Conservation (phyloP, 805 yeast genomes). For the Kodamaea nitidulidarum region DNA sequence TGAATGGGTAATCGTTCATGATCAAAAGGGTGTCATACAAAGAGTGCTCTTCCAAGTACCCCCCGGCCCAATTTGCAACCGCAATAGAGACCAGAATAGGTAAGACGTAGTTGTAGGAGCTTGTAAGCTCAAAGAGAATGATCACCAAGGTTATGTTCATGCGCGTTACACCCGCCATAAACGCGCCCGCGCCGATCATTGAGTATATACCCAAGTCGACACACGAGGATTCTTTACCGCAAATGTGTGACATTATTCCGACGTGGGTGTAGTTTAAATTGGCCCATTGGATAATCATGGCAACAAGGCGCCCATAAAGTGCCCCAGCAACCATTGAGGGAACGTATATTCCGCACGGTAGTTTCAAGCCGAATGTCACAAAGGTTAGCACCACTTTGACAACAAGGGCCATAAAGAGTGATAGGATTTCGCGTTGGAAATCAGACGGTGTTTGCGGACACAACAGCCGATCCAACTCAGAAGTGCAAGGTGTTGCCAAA, state of each 20-base stretch:
- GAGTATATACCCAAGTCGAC: slow-evolving; percentile 50
- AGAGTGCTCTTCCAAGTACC: slow-evolving; percentile 47
- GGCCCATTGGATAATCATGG: slow-evolving; percentile 39
- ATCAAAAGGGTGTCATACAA: slow-evolving; percentile 46
- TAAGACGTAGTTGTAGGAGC: slow-evolving; percentile 52
- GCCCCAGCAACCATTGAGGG: slow-evolving; percentile 66
- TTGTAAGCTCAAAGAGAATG: slow-evolving; percentile 51
- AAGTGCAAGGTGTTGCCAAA: slow-evolving; percentile 49
- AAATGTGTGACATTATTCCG: slow-evolving; percentile 12
- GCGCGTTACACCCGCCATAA: slow-evolving; percentile 55
- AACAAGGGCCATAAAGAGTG: slow-evolving; percentile 39
- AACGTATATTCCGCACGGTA: slow-evolving; percentile 60
- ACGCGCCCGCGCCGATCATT: slow-evolving; percentile 53
- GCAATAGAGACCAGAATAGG: slow-evolving; percentile 55
- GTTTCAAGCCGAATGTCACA: slow-evolving; percentile 53
- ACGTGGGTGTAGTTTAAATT: slow-evolving; percentile 15
- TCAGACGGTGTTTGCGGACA: slow-evolving; percentile 25
- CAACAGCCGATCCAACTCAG: slow-evolving; percentile 22
- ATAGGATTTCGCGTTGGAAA: slow-evolving; percentile 28
- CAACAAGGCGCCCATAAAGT: slow-evolving; percentile 50
- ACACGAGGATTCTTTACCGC: slow-evolving; percentile 19
- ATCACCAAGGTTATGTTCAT: slow-evolving; percentile 52
- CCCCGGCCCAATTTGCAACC: slow-evolving; percentile 55
- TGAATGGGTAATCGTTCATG: slow-evolving; percentile 50
- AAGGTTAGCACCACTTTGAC: slow-evolving; percentile 46